Evolutionary conservation across 2,329 filamentous ascomycete species (phyloP).

Genomic region (Trichoderma sp.): DNA sequence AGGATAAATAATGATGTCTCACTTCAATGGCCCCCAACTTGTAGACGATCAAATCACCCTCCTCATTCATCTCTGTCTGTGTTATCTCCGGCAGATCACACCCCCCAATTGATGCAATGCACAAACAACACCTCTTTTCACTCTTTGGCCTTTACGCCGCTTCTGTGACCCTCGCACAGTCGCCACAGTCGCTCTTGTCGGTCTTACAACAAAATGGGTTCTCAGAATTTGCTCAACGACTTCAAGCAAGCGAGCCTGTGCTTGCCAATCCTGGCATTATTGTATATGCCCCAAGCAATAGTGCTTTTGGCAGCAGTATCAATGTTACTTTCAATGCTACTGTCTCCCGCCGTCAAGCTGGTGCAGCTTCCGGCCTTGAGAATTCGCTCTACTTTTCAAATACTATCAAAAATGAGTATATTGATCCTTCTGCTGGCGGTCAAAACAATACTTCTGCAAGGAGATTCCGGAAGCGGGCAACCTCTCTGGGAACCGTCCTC

Average conservation of each 20-base stretch:
- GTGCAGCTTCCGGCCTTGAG: not conserved
- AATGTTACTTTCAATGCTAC: not conserved
- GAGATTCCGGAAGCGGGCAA: not conserved
- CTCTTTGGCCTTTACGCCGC: not conserved
- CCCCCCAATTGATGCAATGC: not conserved
- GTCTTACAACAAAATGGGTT: not conserved
- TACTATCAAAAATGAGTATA: not conserved
- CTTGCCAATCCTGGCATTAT: not conserved
- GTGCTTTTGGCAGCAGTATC: not conserved
- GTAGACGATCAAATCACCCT: not conserved
- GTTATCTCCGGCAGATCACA: not conserved
- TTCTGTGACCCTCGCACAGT: not conserved
- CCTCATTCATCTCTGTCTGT: not conserved
- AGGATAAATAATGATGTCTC: not conserved
- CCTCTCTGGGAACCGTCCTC: not conserved
- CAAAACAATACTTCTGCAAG: not conserved
- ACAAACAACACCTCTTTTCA: not conserved
- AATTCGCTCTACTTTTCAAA: not conserved
- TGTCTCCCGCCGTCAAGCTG: not conserved
- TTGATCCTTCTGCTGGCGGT: not conserved
- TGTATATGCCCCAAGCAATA: not conserved
- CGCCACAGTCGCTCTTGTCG: not conserved
- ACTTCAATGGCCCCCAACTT: not conserved
- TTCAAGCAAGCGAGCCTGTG: not conserved
- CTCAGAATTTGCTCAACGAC: not conserved